Conservation (phyloP, 306 rosid genomes). For the Prunus salicina region DNA sequence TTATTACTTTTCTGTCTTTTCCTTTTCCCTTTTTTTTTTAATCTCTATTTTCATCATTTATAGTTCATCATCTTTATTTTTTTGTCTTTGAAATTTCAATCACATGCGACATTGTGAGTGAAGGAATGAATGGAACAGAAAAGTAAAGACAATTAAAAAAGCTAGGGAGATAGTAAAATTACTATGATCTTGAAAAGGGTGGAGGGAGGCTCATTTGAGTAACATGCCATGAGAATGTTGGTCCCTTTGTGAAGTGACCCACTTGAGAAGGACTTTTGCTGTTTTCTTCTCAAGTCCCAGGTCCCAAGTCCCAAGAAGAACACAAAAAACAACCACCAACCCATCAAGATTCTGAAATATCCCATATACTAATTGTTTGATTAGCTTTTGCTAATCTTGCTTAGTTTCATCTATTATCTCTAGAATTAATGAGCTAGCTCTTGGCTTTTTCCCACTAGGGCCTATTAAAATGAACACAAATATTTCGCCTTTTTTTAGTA, state of each 20-base stretch:
- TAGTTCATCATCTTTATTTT: no score
- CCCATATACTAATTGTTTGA: conserved; percentile 10
- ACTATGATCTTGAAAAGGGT: conserved; percentile 35
- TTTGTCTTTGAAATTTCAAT: neutral
- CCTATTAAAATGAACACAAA: neutral
- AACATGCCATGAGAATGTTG: conserved; percentile 63
- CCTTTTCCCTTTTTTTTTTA: neutral
- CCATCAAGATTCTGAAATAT: conserved; percentile 23
- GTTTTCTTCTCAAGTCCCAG: conserved; percentile 40
- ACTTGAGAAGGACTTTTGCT: conserved; percentile 53
- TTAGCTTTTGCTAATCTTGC: conserved; percentile 16
- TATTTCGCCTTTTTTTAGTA: neutral
- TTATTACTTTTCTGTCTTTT: conserved; percentile 19
- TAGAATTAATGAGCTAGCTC: neutral
- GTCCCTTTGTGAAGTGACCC: conserved; percentile 62
- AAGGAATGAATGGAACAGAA: neutral
- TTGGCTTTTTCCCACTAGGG: neutral
- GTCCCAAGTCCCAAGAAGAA: conserved; percentile 15
- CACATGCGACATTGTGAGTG: neutral
- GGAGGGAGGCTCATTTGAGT: conserved; percentile 11
- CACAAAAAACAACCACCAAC: conserved; percentile 24
- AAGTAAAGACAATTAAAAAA: conserved; percentile 16
- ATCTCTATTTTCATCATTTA: neutral
- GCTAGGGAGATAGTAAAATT: conserved; percentile 9
- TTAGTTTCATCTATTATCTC: neutral